Conservation (phyloP, 2,329 filamentous ascomycete genomes). For the Fusarium sp. region DNA sequence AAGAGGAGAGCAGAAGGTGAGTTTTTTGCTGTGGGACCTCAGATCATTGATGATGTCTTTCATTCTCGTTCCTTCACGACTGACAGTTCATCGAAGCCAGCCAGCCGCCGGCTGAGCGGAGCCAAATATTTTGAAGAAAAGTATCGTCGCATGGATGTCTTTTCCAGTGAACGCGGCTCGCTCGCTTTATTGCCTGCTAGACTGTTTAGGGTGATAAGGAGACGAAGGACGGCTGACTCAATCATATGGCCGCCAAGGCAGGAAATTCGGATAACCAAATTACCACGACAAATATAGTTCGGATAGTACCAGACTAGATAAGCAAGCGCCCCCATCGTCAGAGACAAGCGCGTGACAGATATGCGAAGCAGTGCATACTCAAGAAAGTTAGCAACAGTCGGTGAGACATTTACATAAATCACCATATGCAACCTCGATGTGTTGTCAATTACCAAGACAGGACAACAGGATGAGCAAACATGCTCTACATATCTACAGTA, state of each 20-base stretch:
- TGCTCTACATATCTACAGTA: neutral
- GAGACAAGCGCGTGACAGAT: slow-evolving; percentile 19
- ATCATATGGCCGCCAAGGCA: neutral
- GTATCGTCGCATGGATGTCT: neutral
- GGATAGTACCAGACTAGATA: slow-evolving; percentile 17
- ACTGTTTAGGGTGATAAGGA: neutral
- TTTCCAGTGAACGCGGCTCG: neutral
- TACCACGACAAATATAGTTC: slow-evolving; percentile 17
- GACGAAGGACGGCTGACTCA: slow-evolving; percentile 32
- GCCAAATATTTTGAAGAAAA: neutral
- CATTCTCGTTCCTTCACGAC: neutral
- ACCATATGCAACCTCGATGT: neutral
- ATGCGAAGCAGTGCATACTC: slow-evolving; percentile 6
- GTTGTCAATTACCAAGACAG: slow-evolving; percentile 8
- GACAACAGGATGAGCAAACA: neutral
- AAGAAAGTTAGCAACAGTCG: slow-evolving; percentile 16
- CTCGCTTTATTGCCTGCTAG: neutral
- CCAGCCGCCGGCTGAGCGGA: neutral
- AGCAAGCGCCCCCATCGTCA: slow-evolving; percentile 17
- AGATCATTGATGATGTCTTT: neutral
- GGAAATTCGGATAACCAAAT: slow-evolving; percentile 12
- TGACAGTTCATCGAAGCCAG: neutral
- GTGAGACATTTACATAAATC: slow-evolving; percentile 16
- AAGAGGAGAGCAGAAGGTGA: slow-evolving; percentile 6
- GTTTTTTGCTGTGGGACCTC: neutral